Evolutionary conservation across 768 basidiomycete genomes (phyloP).

Genomic region (Phaeotremella skinneri): DNA sequence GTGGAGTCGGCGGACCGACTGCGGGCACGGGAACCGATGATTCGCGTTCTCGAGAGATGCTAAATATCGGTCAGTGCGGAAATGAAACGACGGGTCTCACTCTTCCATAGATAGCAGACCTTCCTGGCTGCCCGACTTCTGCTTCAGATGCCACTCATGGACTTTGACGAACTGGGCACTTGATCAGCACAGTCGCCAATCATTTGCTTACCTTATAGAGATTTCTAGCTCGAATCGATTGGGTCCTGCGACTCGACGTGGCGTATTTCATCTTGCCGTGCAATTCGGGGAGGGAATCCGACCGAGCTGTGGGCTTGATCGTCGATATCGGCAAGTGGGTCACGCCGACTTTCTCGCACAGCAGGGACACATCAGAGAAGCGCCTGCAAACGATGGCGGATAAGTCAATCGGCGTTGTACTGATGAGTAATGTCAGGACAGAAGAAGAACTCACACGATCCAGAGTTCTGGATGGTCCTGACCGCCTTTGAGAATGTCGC

Average conservation of each 20-base stretch:
- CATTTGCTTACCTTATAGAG: slow-evolving; percentile 62
- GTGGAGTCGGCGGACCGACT: slow-evolving; percentile 6
- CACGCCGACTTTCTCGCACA: slow-evolving; percentile 85
- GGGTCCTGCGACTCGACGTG: slow-evolving; percentile 70
- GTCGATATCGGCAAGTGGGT: slow-evolving; percentile 58
- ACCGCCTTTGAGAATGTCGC: slow-evolving; percentile 71
- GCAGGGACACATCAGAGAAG: slow-evolving; percentile 91
- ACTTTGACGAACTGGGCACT: slow-evolving; percentile 69
- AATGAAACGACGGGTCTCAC: not conserved
- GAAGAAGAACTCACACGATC: slow-evolving; percentile 63
- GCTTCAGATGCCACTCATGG: slow-evolving; percentile 45
- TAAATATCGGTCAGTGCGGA: slow-evolving; percentile 4
- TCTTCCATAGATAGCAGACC: slow-evolving; percentile 17
- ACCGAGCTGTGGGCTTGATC: slow-evolving; percentile 22
- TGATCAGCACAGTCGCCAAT: not conserved
- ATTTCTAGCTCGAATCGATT: slow-evolving; percentile 80
- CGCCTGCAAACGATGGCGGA: slow-evolving; percentile 50
- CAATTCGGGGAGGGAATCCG: slow-evolving; percentile 69
- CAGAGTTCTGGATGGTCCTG: slow-evolving; percentile 79
- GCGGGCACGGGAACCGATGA: slow-evolving; percentile 5
- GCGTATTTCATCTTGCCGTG: slow-evolving; percentile 82
- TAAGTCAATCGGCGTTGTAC: not conserved
- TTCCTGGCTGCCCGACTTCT: slow-evolving; percentile 14
- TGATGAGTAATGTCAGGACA: not conserved
- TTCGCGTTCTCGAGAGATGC: slow-evolving; percentile 28